phyloP scores from a whole-genome alignment of 768 basidiomycete species.

The Boletus pseudopeckii region DNA sequence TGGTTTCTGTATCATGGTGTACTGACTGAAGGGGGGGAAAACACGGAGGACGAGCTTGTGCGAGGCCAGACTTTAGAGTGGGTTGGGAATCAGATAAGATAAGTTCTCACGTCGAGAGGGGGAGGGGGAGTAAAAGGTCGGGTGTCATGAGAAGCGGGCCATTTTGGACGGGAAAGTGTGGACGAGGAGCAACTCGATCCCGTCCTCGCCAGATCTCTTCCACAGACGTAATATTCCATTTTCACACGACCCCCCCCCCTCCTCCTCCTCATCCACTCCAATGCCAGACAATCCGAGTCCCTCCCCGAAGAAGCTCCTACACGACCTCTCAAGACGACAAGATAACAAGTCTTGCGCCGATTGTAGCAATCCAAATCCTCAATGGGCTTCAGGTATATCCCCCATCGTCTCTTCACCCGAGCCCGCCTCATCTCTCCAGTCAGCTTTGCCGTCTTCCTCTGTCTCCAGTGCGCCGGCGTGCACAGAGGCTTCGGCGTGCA shows the following conservation, averaged over 20 bases:
- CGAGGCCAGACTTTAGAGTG: not conserved
- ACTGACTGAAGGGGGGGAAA: too few relatives aligned
- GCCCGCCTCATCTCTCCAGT: slow-evolving; percentile 12
- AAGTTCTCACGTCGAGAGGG: slow-evolving; percentile 24
- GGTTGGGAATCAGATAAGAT: slow-evolving; percentile 34
- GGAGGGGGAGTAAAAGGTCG: not conserved
- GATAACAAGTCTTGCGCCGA: slow-evolving; percentile 82
- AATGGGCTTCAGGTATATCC: slow-evolving; percentile 81
- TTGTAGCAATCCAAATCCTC: slow-evolving; percentile 87
- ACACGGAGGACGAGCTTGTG: not conserved
- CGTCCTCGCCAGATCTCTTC: not conserved
- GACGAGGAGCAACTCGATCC: not conserved
- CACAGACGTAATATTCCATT: not conserved
- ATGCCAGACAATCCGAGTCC: not conserved
- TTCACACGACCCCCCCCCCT: slow-evolving; percentile 2
- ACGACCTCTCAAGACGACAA: slow-evolving; percentile 69
- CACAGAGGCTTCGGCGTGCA: slow-evolving; percentile 95
- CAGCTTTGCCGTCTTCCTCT: slow-evolving; percentile 86
- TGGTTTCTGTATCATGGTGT: slow-evolving; percentile 63
- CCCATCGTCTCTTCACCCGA: not conserved
- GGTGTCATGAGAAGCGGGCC: slow-evolving; percentile 2
- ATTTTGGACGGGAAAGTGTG: not conserved
- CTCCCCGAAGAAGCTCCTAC: slow-evolving; percentile 48
- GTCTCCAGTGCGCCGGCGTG: slow-evolving; percentile 81
- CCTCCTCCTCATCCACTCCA: not conserved